Evolutionary conservation across 345 rosid species (phyloP).

Genomic region (Hevea brasiliensis): DNA sequence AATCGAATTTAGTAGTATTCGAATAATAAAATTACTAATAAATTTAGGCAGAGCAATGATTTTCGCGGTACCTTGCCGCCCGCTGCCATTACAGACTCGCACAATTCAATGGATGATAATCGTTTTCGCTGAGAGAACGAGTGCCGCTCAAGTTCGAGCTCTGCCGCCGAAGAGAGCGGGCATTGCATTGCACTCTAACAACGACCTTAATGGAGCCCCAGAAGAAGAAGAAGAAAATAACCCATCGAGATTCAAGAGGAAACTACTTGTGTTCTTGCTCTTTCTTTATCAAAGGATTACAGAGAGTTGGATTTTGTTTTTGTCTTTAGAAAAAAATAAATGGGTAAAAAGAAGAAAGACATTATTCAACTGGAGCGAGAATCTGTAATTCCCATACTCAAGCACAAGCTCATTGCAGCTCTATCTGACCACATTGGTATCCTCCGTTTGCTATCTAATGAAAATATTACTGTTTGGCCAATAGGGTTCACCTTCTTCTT

Average conservation of each 20-base stretch:
- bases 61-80: too few relatives aligned
- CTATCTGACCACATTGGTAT: conserved; percentile 50
- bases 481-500: too few relatives aligned
- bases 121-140: neutral
- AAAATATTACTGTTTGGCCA: too few relatives aligned
- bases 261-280: neutral
- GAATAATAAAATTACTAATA: too few relatives aligned
- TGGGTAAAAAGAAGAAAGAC: conserved; percentile 57
- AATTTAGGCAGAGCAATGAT: too few relatives aligned
- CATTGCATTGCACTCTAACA: neutral
- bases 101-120: too few relatives aligned
- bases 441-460: neutral
- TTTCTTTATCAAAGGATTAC: neutral
- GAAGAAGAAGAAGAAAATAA: too few relatives aligned
- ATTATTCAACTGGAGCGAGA: conserved; percentile 61
- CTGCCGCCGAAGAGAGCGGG: conserved; percentile 11
- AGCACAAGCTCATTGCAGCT: conserved; percentile 48
- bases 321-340: conserved; percentile 1
- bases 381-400: conserved; percentile 73
- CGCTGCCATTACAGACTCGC: too few relatives aligned
- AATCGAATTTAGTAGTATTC: too few relatives aligned
- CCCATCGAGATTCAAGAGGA: too few relatives aligned
- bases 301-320: too few relatives aligned
- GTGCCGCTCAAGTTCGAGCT: neutral
- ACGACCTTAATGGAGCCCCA: too few relatives aligned